Evolutionary conservation across 2,329 filamentous ascomycete genomes (phyloP), one percentile per base, ranked within the genome.

Genomic region (Mycosphaerelloides madeirae): DNA sequence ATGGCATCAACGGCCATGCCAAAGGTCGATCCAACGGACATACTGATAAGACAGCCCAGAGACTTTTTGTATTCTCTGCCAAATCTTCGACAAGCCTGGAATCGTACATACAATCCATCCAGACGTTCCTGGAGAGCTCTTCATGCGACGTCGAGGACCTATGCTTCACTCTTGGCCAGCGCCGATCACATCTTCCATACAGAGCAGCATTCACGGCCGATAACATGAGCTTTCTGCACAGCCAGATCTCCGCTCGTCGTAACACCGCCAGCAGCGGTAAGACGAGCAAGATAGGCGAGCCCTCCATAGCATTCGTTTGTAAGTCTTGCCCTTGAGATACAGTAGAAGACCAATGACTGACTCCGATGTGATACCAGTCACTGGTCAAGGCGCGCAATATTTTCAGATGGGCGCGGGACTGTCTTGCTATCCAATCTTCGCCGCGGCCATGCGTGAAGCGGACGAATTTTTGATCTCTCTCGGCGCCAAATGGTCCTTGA

Each of bases 321-420:
- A n/a, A n/a, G n/a, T n/a, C n/a, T n/a, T n/a, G n/a, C n/a, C n/a
- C n/a, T n/a, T n/a, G n/a, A n/a, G n/a, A n/a, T n/a, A n/a, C n/a
- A n/a, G n/a, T n/a, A n/a, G n/a, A n/a, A n/a, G n/a, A n/a, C n/a
- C n/a, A n/a, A n/a, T n/a, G n/a, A n/a, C n/a, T n/a, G n/a, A n/a
- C n/a, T n/a, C n/a, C n/a, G n/a, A n/a, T n/a, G n/a, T n/a, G n/a
- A n/a, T n/a, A n/a, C n/a, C n/a, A n/a, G n/a, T 53, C 39, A 50
- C 41, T n/a, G 50, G 50, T 2, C 50, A 53, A 40, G 51, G 51
- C 15, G 45, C 51, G 8, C 51, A 54, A 29, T 49, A 31, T 32
- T 9, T 37, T n/a, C 16, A 11, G 11, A 54, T 54, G 51, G 48
- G 44, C 3, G 31, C 33, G n/a, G 48, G 53, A n/a, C 50, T 65